Evolutionary conservation across 2,329 filamentous ascomycete genomes (phyloP), one percentile per base, ranked within the genome.

Genomic region (Pochonia chlamydosporia): DNA sequence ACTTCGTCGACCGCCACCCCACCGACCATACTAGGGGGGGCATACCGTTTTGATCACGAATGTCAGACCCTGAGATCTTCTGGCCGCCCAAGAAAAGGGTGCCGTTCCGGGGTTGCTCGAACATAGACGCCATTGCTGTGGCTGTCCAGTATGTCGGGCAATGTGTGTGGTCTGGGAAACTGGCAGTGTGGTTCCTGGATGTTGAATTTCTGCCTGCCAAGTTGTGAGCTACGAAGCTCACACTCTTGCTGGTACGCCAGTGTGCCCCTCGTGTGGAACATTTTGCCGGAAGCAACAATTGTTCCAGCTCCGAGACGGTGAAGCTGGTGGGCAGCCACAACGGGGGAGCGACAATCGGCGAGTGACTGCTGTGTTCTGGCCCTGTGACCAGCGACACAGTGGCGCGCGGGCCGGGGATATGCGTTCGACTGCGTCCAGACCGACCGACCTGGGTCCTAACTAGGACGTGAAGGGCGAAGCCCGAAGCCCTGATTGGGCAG

Each of bases 51-150:
- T 97, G 91, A 67, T 99, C 93, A 66, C 93, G 82, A 68, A 99
- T 95, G 72, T 99, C 93, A 61, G 89, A 78, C 58, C 93, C 93
- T 59, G 89, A 96, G 70, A 97, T 95, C 82, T 99, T 99, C 73
- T 89, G 84, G 66, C 93, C 93, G 59, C 93, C 93, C 54, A 99
- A 81, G 76, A 99, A 99, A 61, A 99, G 80, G 63, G 90, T 96
- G 69, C 95, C 93, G 66, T 95, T 95, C 65, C 91, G 82, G 64
- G 90, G 87, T 73, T 93, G 88, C 74, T 96, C 90, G 65, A 97
- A 99, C 71, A 99, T 90, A 65, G 89, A 88, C 69, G 89, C 85
- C 93, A 99, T 99, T 54, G 52, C 51, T 61, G 60, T 57, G 59
- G 59, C 58, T 56, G 44, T 48, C 43, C 47, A 45, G 41, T 26